A percentile compares a stretch with the other conserved stretches of the same genome.
Evolutionary conservation across 2,329 filamentous ascomycete genomes (phyloP).

Genomic region (Microascus cirrosus): DNA sequence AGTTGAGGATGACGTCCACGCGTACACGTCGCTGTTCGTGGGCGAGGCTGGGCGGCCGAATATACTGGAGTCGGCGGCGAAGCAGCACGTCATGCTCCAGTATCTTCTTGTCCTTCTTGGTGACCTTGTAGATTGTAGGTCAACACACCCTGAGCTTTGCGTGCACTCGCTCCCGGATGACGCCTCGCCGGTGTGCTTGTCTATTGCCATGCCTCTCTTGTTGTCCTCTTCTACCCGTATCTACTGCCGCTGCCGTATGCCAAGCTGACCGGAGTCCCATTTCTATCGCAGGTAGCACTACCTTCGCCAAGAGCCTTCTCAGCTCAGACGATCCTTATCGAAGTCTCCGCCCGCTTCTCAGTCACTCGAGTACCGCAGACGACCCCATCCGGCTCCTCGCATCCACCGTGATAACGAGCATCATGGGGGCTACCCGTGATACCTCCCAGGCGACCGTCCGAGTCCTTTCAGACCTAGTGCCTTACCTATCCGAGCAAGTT

Average conservation of each 20-base stretch:
- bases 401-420: slow-evolving; percentile 71
- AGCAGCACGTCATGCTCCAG: slow-evolving; percentile 83
- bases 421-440: slow-evolving; percentile 60
- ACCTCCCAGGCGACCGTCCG: slow-evolving; percentile 56
- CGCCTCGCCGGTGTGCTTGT: neutral
- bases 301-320: slow-evolving; percentile 43
- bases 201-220: neutral
- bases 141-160: neutral
- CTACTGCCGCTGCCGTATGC: neutral
- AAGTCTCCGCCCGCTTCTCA: slow-evolving; percentile 72
- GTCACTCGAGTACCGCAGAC: slow-evolving; percentile 60
- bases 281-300: neutral
- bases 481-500: slow-evolving; percentile 73
- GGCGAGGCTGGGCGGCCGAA: slow-evolving; percentile 58
- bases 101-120: slow-evolving; percentile 85
- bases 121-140: slow-evolving; percentile 33
- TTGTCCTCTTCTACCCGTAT: neutral
- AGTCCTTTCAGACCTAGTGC: slow-evolving; percentile 72
- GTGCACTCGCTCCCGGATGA: neutral
- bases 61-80: slow-evolving; percentile 75
- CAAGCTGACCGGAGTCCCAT: neutral
- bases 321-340: slow-evolving; percentile 68
- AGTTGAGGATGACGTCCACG: slow-evolving; percentile 68
- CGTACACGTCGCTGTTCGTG: slow-evolving; percentile 71
- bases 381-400: slow-evolving; percentile 84